These are phyloP conservation scores for Cladobotryum protrusum DNA, from an alignment of 2,329 filamentous ascomycete species.

Conservation along the genomic window DNA sequence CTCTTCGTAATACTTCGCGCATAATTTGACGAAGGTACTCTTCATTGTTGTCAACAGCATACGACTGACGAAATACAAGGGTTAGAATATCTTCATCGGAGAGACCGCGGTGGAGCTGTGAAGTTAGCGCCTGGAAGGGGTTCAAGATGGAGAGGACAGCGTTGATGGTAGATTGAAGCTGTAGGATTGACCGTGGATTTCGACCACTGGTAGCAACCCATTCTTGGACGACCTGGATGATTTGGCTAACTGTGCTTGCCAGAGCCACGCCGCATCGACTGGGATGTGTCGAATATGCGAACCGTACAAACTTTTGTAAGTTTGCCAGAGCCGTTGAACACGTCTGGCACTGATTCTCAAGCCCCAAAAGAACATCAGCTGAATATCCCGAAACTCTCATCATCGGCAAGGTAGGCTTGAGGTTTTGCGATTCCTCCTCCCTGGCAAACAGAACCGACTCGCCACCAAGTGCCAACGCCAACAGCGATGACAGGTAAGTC, in stretches of 20 bases:
- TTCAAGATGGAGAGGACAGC: conserved; percentile 43
- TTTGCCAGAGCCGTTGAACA: conserved; percentile 43
- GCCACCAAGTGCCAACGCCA: conserved; percentile 62
- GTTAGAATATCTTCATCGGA: conserved; percentile 58
- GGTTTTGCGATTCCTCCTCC: conserved; percentile 45
- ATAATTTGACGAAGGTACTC: conserved; percentile 57
- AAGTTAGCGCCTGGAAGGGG: conserved; percentile 46
- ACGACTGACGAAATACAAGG: conserved; percentile 54
- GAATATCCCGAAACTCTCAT: conserved; percentile 54
- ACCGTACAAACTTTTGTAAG: conserved; percentile 41
- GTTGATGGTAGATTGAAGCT: conserved; percentile 45
- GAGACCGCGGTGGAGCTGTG: conserved; percentile 36
- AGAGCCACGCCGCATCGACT: conserved; percentile 46
- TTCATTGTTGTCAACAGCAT: conserved; percentile 58
- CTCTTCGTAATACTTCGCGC: conserved; percentile 58
- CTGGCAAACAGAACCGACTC: conserved; percentile 66
- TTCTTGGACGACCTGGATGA: conserved; percentile 44
- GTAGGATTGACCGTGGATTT: conserved; percentile 42
- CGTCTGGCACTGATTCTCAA: conserved; percentile 41
- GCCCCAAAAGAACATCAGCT: conserved; percentile 38
- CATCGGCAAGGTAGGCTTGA: conserved; percentile 41
- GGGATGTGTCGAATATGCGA: conserved; percentile 37
- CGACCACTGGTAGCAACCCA: conserved; percentile 40
- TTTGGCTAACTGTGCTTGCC: conserved; percentile 41
- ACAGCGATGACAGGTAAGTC: conserved; percentile 50